These are phyloP conservation scores for Postia placenta DNA, from an alignment of 768 basidiomycete species.

Conservation along the genomic window DNA sequence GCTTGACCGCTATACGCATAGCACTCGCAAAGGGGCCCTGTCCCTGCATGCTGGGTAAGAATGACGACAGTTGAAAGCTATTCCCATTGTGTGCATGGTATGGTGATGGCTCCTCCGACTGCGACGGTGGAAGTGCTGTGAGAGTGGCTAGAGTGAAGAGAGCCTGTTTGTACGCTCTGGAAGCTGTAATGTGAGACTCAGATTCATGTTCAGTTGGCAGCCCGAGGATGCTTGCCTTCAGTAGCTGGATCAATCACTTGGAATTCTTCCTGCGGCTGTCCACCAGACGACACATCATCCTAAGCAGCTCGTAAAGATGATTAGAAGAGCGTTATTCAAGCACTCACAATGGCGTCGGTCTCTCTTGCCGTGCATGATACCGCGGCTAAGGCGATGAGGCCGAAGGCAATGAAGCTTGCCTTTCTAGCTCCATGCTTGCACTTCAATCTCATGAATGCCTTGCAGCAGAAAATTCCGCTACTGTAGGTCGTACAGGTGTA, in stretches of 20 bases:
- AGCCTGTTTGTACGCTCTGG: slow-evolving; percentile 73
- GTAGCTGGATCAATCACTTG: slow-evolving; percentile 14
- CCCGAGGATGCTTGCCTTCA: slow-evolving; percentile 22
- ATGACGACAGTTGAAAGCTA: slow-evolving; percentile 53
- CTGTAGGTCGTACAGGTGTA: too few species aligned
- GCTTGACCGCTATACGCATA: slow-evolving; percentile 59
- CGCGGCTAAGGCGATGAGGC: slow-evolving; percentile 22
- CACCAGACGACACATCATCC: slow-evolving; percentile 2
- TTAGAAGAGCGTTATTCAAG: not conserved
- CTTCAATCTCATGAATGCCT: slow-evolving; percentile 9
- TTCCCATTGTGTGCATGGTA: slow-evolving; percentile 35
- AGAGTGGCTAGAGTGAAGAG: slow-evolving; percentile 59
- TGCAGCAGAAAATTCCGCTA: too few species aligned
- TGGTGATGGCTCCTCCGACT: slow-evolving; percentile 47
- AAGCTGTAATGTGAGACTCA: slow-evolving; percentile 36
- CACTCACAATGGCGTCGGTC: slow-evolving; percentile 5
- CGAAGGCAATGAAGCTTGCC: slow-evolving; percentile 25
- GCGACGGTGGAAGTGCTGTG: slow-evolving; percentile 51
- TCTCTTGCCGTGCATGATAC: slow-evolving; percentile 15
- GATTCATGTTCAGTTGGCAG: not conserved
- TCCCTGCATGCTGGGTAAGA: slow-evolving; percentile 68
- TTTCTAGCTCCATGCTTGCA: slow-evolving; percentile 14
- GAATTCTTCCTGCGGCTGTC: not conserved
- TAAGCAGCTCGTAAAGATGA: not conserved
- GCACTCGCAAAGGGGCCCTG: slow-evolving; percentile 71